Percentiles rank a stretch among this genome's conserved stretches.
Evolutionary conservation across 306 rosid genomes (phyloP).

Genomic region (Hippophae gyantsensis): DNA sequence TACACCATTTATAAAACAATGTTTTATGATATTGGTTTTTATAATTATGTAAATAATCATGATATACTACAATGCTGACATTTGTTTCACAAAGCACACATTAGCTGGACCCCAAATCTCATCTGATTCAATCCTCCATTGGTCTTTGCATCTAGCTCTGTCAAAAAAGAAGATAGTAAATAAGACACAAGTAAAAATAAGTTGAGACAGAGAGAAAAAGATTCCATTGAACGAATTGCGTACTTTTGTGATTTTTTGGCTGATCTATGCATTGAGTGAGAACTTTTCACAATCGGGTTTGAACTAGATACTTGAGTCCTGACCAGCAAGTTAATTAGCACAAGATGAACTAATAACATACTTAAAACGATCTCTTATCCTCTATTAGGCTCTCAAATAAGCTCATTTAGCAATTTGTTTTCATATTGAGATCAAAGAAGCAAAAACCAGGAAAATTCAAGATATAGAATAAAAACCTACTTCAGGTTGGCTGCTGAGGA

Average conservation of each 20-base stretch:
- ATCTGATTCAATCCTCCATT: too few species aligned
- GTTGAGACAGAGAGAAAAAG: constrained; percentile 12
- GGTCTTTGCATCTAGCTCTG: constrained; percentile 27
- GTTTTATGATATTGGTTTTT: too few species aligned
- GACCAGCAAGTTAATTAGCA: constrained; percentile 32
- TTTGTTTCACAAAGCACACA: too few species aligned
- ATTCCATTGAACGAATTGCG: constrained; percentile 13
- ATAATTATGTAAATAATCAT: too few species aligned
- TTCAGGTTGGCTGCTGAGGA: constrained; percentile 32
- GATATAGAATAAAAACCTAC: constrained; percentile 36
- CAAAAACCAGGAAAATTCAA: background rate
- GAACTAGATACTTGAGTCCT: constrained; percentile 64
- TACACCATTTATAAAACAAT: too few species aligned
- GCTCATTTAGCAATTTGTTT: background rate
- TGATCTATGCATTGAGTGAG: constrained; percentile 60
- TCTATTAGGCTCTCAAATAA: constrained; percentile 1
- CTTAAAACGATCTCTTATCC: background rate
- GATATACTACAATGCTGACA: too few species aligned
- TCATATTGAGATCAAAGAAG: background rate
- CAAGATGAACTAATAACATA: constrained; percentile 11
- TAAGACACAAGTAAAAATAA: constrained; percentile 19
- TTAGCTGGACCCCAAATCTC: too few species aligned
- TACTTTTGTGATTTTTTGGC: constrained; percentile 54
- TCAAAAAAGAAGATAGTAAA: constrained; percentile 7
- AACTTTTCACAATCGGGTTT: constrained; percentile 58